These are phyloP conservation scores for Ogataea populi-albae DNA, from an alignment of 805 yeast genomes.

Conservation along the genomic window DNA sequence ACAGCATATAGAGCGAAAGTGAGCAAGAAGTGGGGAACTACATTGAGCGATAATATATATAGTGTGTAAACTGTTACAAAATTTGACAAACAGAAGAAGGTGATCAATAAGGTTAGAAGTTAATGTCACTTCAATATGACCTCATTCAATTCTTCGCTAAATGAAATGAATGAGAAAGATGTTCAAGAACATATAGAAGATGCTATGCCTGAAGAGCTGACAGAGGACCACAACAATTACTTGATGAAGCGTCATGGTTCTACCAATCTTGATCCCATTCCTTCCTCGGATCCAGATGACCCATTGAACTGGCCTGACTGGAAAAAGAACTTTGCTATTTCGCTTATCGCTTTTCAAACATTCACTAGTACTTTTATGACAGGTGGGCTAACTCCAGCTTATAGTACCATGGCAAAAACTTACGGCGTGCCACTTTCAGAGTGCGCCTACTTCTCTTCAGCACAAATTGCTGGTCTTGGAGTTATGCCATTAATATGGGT, in stretches of 20 bases:
- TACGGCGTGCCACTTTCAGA: conserved; percentile 3
- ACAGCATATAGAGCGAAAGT: too few species aligned
- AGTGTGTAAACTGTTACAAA: too few species aligned
- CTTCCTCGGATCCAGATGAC: conserved; percentile 5
- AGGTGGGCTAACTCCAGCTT: conserved; percentile 6
- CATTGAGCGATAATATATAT: too few species aligned
- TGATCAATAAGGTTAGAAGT: too few species aligned
- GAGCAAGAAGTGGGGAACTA: too few species aligned
- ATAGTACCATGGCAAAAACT: conserved; percentile 3
- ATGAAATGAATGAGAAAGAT: too few species aligned
- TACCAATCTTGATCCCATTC: conserved; percentile 5
- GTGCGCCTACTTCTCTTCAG: conserved; percentile 7
- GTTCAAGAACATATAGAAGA: too few species aligned
- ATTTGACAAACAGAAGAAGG: too few species aligned
- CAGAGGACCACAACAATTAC: conserved; percentile 3
- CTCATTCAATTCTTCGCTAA: too few species aligned
- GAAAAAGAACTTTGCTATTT: conserved; percentile 7
- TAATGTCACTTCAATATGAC: too few species aligned
- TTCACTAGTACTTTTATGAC: conserved; percentile 11
- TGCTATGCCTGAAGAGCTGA: too few species aligned
- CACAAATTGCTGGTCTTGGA: conserved; percentile 8
- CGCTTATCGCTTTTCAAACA: conserved; percentile 8
- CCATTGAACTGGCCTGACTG: conserved; percentile 10
- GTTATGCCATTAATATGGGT: conserved; percentile 9
- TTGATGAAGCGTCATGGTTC: conserved; percentile 7